Base-by-base conservation (phyloP, 371 early-diverging fungal species). In the Zychaea mexicana region DNA sequence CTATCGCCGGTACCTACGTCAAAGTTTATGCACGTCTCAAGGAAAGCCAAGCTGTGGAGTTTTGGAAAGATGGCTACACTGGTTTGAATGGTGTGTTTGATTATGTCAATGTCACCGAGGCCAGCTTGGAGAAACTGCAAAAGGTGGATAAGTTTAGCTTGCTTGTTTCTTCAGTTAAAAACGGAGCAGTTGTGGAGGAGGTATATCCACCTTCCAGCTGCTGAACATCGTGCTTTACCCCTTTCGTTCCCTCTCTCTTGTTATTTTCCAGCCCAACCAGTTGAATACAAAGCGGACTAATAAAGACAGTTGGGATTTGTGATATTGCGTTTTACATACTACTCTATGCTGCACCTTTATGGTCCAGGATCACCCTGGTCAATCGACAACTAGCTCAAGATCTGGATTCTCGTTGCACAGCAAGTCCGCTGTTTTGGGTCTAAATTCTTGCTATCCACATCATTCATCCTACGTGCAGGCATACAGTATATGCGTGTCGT, bases 41-140 rank as follows among this genome's bases (percentile, higher is more conserved):
- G 59, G 45, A n/a, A 30, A 52, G 21, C 27, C 70, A 68, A 1
- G 31, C 36, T 27, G 71, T 67, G 5, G 42, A 71, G 9, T 88
- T 86, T 62, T 88, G 86, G 86, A 85, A 85, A 57, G 88, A 88
- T 57, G 88, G 87, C 5, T 85, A 88, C 57, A 88, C 87, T 21
- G 84, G 82, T 24, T 55, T 88, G 30, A 79, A 83, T 39, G 88
- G 88, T 32, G 76, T 81, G 22, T 88, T 88, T 65, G 84, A 85
- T 27, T 88, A 88, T 57, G 74, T 84, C 30, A 70, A 71, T 13
- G 82, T 85, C 8, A 85, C 85, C 1, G 70, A 78, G 47, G 80
- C 78, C 27, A 78, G 78, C 32, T 58, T 68, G 64, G 52, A 60
- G 5, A 60, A 47, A 3, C 21, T 53, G n/a, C 39, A 70, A 2